phyloP scores from a whole-genome alignment of 306 rosid species.

The Senna tora region DNA sequence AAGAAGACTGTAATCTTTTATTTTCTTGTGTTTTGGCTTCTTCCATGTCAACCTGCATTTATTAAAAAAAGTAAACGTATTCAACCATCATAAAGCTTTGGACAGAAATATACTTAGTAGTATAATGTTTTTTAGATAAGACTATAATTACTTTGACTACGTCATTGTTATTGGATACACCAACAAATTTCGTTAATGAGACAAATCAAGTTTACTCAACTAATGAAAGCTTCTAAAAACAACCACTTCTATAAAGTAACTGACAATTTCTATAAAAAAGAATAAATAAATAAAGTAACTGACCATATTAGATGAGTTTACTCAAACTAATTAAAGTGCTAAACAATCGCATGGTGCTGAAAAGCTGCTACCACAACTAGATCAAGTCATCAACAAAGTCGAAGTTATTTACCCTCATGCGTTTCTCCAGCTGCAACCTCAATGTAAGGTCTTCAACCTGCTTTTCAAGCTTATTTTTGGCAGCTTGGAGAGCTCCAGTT shows the following conservation, averaged over 20 bases:
- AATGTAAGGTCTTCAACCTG: too few relatives aligned
- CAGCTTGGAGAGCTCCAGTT: too few relatives aligned
- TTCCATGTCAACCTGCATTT: constrained; percentile 73
- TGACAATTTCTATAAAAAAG: too few relatives aligned
- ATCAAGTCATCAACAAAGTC: too few relatives aligned
- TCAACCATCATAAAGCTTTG: constrained; percentile 30
- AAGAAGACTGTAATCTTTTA: constrained; percentile 66
- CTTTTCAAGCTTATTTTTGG: too few relatives aligned
- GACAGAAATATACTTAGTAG: constrained; percentile 5
- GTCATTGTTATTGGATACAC: background rate
- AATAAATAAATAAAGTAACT: too few relatives aligned
- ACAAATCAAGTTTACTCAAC: constrained; percentile 24
- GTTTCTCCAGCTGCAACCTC: too few relatives aligned
- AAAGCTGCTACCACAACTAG: too few relatives aligned
- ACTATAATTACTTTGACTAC: background rate
- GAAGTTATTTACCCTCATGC: too few relatives aligned
- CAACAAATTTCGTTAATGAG: constrained; percentile 20
- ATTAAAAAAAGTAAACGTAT: constrained; percentile 1
- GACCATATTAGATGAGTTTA: background rate
- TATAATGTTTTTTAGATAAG: background rate
- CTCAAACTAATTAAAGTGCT: constrained; percentile 9
- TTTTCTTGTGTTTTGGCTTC: constrained; percentile 83
- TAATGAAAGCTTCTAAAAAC: constrained; percentile 12
- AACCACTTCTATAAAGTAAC: background rate
- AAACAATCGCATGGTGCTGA: background rate